These are phyloP conservation scores for Acanthamoeba culbertsoni DNA, from an alignment of 208 protist species.

Conservation along the genomic window DNA sequence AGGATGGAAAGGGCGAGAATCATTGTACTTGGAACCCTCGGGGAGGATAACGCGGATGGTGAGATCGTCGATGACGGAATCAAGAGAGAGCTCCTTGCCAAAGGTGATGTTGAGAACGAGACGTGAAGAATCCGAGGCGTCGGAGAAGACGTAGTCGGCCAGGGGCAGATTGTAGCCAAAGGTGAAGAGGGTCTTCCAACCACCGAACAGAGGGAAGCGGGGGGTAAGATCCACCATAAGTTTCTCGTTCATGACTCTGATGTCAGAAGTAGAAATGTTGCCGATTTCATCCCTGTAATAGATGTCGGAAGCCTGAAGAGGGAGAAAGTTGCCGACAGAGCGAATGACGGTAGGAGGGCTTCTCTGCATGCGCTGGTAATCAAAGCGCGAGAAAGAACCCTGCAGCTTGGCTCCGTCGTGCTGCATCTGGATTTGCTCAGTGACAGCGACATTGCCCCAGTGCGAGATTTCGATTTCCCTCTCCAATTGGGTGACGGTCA, in stretches of 20 bases:
- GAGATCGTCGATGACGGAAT: slow-evolving; percentile 63
- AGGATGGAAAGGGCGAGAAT: neutral
- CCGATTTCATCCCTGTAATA: slow-evolving; percentile 84
- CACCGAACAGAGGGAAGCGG: slow-evolving; percentile 81
- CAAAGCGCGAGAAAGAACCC: slow-evolving; percentile 75
- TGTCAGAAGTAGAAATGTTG: slow-evolving; percentile 81
- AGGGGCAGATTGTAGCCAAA: slow-evolving; percentile 81
- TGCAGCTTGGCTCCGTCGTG: slow-evolving; percentile 71
- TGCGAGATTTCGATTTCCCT: slow-evolving; percentile 64
- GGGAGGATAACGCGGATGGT: slow-evolving; percentile 72
- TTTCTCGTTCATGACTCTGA: neutral
- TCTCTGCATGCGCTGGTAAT: slow-evolving; percentile 69
- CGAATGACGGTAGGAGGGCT: neutral
- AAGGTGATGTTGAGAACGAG: slow-evolving; percentile 67
- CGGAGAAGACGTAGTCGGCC: slow-evolving; percentile 33
- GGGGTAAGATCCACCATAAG: slow-evolving; percentile 74
- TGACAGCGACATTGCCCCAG: slow-evolving; percentile 78
- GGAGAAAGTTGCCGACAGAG: slow-evolving; percentile 66
- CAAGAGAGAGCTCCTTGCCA: slow-evolving; percentile 19
- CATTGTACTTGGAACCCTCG: slow-evolving; percentile 69
- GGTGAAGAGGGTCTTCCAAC: slow-evolving; percentile 81
- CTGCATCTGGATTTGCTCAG: slow-evolving; percentile 71
- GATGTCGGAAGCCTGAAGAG: slow-evolving; percentile 66
- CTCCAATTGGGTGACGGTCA: neutral
- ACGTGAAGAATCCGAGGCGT: neutral